These are phyloP conservation scores for Skeletonema marinoi DNA, from an alignment of 108 stramenopile genomes.

Conservation along the genomic window DNA sequence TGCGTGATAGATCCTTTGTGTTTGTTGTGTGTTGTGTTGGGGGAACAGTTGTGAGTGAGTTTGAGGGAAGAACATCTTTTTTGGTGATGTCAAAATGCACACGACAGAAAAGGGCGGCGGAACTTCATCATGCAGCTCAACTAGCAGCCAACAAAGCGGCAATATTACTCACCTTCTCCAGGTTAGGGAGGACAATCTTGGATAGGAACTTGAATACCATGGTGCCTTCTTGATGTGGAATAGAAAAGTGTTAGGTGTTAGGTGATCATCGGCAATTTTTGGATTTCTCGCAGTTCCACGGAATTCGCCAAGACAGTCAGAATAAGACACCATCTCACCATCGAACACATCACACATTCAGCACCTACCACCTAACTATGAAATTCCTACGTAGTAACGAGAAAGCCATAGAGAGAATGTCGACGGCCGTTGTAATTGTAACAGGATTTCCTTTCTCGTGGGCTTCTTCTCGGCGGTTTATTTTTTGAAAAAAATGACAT, in stretches of 20 bases:
- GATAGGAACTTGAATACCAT: constrained; percentile 9
- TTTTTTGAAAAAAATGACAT: too few species aligned
- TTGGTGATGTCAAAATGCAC: too few species aligned
- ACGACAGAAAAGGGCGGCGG: not conserved
- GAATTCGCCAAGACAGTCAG: too few species aligned
- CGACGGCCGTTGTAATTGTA: too few species aligned
- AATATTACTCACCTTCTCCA: constrained; percentile 24
- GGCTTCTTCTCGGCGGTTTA: too few species aligned
- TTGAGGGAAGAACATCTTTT: too few species aligned
- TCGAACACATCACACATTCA: not conserved
- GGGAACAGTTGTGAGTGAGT: not conserved
- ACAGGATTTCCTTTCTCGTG: too few species aligned
- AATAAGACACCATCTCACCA: not conserved
- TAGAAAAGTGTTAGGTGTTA: not conserved
- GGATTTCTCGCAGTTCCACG: too few species aligned
- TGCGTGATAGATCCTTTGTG: constrained; percentile 15
- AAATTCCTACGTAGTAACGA: too few species aligned
- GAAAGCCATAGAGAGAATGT: too few species aligned
- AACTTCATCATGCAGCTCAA: too few species aligned
- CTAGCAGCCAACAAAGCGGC: not conserved
- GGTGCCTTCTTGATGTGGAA: not conserved
- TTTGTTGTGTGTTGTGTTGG: not conserved
- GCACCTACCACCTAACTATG: not conserved
- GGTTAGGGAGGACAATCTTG: constrained; percentile 17
- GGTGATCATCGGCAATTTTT: too few species aligned